phyloP scores from a whole-genome alignment of 116 monocot species.

The Papilionanthe hybrid region DNA sequence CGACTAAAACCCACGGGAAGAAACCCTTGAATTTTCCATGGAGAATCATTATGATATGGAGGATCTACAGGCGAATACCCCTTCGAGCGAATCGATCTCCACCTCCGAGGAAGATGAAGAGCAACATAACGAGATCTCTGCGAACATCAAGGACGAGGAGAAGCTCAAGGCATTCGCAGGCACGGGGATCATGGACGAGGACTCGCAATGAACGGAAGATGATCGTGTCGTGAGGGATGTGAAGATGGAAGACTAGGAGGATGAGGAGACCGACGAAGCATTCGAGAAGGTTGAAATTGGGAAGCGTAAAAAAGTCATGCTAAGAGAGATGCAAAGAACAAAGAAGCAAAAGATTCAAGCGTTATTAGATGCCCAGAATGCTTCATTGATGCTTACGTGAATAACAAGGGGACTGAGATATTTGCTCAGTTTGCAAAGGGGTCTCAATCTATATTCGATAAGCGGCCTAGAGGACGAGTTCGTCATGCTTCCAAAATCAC shows the following conservation, averaged over 20 bases:
- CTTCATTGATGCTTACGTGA: slow-evolving; percentile 93
- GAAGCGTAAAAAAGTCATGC: slow-evolving; percentile 65
- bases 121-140: slow-evolving; percentile 31
- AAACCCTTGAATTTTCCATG: slow-evolving; percentile 34
- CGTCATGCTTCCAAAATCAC: slow-evolving; percentile 98
- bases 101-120: slow-evolving; percentile 26
- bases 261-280: slow-evolving; percentile 31
- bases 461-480: slow-evolving; percentile 82
- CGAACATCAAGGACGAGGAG: slow-evolving; percentile 17
- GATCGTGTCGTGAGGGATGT: slow-evolving; percentile 22
- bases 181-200: slow-evolving; percentile 52
- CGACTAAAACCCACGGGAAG: no score
- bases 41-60: slow-evolving; percentile 54
- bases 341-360: slow-evolving; percentile 93
- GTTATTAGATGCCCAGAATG: slow-evolving; percentile 81
- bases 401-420: slow-evolving; percentile 94
- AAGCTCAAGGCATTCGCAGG: slow-evolving; percentile 23
- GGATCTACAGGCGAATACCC: slow-evolving; percentile 36
- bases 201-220: slow-evolving; percentile 66
- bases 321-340: slow-evolving; percentile 76
- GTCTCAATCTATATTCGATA: slow-evolving; percentile 58
- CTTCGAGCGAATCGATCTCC: slow-evolving; percentile 20
- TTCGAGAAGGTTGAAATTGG: slow-evolving; percentile 37
- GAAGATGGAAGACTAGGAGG: slow-evolving; percentile 20
- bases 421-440: slow-evolving; percentile 99